These are phyloP conservation scores for Phytophthora fragariaefolia DNA, from an alignment of 352 stramenopile genomes.

Conservation along the genomic window DNA sequence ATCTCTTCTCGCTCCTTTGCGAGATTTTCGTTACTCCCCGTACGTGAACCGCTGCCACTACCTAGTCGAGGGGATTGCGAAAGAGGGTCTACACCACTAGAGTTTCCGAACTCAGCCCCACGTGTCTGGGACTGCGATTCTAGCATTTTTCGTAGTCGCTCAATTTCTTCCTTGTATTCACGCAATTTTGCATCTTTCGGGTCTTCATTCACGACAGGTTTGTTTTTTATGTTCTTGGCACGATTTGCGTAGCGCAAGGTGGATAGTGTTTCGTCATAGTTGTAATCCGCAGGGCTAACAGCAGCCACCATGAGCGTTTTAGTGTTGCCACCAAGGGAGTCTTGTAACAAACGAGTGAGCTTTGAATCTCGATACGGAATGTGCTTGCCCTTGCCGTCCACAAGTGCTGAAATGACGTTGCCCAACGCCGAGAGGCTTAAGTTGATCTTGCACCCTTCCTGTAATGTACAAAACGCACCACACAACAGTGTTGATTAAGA, in stretches of 20 bases:
- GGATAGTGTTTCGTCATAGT: conserved; percentile 96
- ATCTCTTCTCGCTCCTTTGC: conserved; percentile 73
- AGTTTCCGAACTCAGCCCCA: conserved; percentile 34
- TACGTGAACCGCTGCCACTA: conserved; percentile 8
- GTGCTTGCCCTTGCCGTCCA: conserved; percentile 87
- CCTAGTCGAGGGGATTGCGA: conserved; percentile 28
- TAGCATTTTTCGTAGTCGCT: conserved; percentile 85
- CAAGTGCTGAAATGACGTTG: conserved; percentile 88
- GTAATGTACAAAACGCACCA: conserved; percentile 17
- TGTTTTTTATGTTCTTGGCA: conserved; percentile 98
- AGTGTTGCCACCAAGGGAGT: conserved; percentile 95
- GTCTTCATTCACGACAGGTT: conserved; percentile 95
- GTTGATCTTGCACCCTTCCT: conserved; percentile 92
- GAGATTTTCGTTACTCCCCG: conserved; percentile 22
- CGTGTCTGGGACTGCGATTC: conserved; percentile 62
- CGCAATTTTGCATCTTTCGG: conserved; percentile 92
- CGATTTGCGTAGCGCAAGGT: conserved; percentile 97
- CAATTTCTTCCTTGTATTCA: conserved; percentile 92
- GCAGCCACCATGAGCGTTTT: conserved; percentile 97
- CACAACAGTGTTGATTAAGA: background rate
- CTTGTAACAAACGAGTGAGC: conserved; percentile 91
- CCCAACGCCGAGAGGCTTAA: conserved; percentile 78
- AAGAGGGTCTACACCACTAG: conserved; percentile 53
- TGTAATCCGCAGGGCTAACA: conserved; percentile 94
- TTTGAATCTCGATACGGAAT: conserved; percentile 94